Base-by-base conservation (phyloP, 1,139 yeast genomes). In the Chernovozyma sophiae-reginae region DNA sequence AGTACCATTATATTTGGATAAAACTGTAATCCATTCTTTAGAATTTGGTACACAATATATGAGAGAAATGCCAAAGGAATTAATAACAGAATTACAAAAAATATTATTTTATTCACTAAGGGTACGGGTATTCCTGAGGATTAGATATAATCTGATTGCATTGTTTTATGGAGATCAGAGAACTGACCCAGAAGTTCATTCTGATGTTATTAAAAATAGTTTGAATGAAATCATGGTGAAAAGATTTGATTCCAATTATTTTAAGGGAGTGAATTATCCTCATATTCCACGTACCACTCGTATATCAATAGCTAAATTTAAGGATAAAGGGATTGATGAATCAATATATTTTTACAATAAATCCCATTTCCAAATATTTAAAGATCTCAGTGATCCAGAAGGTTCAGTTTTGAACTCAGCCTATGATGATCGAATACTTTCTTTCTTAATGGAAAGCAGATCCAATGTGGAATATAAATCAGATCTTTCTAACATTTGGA, bases 221-320 rank as follows among this genome's bases (percentile, higher is more conserved):
- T 26, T 55, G 15, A 55, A 56, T 34, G 65, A 60, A 38, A 41
- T 60, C 2, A 51, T 51, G 46, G 48, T 60, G 12, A 37, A 43
- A 7, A 35, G 39, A 12, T 58, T 60, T 41, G 48, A 38, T 24
- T 35, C 36, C 1, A 46, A 26, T 3, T 4, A 12, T 12, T 14
- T 34, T 25, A 3, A 8, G 17, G 17, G 15, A n/a, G 22, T 37
- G 3, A 34, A 37, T 49, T 5, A 32, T 37, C 19, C 45, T 55
- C 26, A 40, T 41, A n/a, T 47, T 30, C 23, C 48, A 43, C 34
- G 45, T 53, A 38, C 55, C 43, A 40, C 26, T 47, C 4, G 62
- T 56, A 16, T 26, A 6, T 26, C 29, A 16, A 16, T 26, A 16
- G 6, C 29, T 16, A 6, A 26, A 12, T 7, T 7, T 16, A 16